phyloP scores from a whole-genome alignment of 345 rosid genomes.

The Camelina laxa region DNA sequence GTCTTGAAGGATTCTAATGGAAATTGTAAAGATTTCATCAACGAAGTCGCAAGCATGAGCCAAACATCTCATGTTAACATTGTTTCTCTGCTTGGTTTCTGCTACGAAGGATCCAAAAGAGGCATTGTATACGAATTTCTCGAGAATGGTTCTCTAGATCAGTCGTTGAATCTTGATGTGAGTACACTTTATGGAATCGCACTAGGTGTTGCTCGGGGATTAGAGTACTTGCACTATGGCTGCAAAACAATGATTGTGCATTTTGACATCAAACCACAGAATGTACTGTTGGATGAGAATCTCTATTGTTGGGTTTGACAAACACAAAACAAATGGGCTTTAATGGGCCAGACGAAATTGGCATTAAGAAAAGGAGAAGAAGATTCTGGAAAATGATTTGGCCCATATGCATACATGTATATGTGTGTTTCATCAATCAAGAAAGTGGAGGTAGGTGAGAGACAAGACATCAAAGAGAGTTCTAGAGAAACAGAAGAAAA shows the following conservation, averaged over 20 bases:
- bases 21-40: conserved; percentile 47
- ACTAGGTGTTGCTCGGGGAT: conserved; percentile 51
- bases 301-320: conserved; percentile 34
- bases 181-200: conserved; percentile 43
- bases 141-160: conserved; percentile 50
- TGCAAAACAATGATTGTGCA: conserved; percentile 59
- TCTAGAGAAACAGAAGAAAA: too few relatives aligned
- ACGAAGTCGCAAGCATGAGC: conserved; percentile 54
- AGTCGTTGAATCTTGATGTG: conserved; percentile 9
- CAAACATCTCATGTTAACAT: conserved; percentile 54
- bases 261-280: conserved; percentile 61
- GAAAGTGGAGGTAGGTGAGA: not conserved
- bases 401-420: too few relatives aligned
- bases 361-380: too few relatives aligned
- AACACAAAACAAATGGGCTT: too few relatives aligned
- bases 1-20: conserved; percentile 26
- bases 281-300: conserved; percentile 49
- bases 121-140: conserved; percentile 48
- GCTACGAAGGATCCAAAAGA: conserved; percentile 43
- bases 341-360: too few relatives aligned
- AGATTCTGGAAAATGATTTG: too few relatives aligned
- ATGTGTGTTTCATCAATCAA: too few relatives aligned
- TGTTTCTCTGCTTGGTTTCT: conserved; percentile 48
- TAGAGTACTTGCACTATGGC: conserved; percentile 58
- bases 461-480: too few relatives aligned